Conservation (phyloP, 805 yeast species). For the Hyphopichia homilentoma region DNA sequence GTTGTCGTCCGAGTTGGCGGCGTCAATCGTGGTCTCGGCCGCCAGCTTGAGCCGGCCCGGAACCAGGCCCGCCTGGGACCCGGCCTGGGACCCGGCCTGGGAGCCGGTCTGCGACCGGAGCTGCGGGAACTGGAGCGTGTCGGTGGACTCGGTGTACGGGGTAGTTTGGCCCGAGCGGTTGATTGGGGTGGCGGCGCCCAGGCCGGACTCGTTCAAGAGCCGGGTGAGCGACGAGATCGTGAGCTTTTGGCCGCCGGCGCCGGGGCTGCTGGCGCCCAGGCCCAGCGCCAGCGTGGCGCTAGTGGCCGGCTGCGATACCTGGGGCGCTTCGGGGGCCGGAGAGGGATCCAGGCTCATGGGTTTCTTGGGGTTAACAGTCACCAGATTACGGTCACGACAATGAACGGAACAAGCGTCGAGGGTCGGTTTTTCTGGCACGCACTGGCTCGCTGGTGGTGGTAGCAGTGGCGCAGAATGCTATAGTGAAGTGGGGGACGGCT, state of each 20-base stretch:
- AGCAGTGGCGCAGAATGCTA: too few species aligned
- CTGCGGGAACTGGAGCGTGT: background rate
- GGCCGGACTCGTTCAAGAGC: constrained; percentile 31
- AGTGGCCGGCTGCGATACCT: constrained; percentile 1
- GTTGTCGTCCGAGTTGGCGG: background rate
- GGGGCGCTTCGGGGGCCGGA: constrained; percentile 1
- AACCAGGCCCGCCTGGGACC: too few species aligned
- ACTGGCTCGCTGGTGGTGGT: too few species aligned
- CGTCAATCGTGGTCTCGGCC: too few species aligned
- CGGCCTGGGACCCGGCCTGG: too few species aligned
- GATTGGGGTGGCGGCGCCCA: constrained; percentile 13
- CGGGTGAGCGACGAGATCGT: constrained; percentile 37
- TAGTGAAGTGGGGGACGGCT: too few species aligned
- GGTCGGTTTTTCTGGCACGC: too few species aligned
- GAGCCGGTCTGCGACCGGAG: too few species aligned
- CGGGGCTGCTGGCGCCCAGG: constrained; percentile 4
- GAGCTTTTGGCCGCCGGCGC: constrained; percentile 4
- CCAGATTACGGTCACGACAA: too few species aligned
- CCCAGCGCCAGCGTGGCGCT: constrained; percentile 2
- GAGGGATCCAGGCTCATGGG: background rate
- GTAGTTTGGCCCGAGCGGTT: constrained; percentile 10
- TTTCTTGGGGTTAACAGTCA: too few species aligned
- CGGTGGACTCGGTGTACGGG: background rate
- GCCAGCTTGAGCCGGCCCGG: too few species aligned
- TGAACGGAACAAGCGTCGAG: too few species aligned